Percentiles rank a stretch among this genome's conserved stretches.
Evolutionary conservation across 768 basidiomycete genomes (phyloP).

Genomic region (Gloeopeniophorella convolvens): DNA sequence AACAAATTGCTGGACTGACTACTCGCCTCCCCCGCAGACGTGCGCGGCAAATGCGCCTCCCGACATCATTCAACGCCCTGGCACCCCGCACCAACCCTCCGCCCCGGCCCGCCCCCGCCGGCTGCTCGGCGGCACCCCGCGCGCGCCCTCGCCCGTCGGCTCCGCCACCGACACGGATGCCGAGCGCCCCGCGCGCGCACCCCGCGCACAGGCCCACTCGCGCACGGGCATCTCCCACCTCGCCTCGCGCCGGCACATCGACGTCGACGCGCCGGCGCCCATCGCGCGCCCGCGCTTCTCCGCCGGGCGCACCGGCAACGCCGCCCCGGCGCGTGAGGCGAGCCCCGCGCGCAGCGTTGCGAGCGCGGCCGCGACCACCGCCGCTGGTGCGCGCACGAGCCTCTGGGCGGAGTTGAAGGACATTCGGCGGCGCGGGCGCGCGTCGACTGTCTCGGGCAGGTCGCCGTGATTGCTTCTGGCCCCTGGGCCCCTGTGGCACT

Average conservation of each 20-base stretch:
- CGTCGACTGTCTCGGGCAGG: slow-evolving; percentile 1
- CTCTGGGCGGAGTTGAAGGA: slow-evolving; percentile 21
- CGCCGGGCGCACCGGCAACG: slow-evolving; percentile 18
- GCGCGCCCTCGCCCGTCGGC: slow-evolving; percentile 8
- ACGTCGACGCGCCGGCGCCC: no score
- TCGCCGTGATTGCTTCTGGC: background rate
- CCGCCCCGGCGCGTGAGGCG: slow-evolving; percentile 29
- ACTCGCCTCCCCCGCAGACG: slow-evolving; percentile 41
- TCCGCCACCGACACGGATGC: slow-evolving; percentile 9
- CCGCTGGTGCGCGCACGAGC: slow-evolving; percentile 10
- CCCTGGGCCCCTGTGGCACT: background rate
- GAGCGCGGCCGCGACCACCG: slow-evolving; percentile 16
- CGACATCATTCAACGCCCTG: slow-evolving; percentile 32
- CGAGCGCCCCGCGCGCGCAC: slow-evolving; percentile 25
- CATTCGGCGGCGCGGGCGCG: slow-evolving; percentile 13
- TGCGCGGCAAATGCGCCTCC: slow-evolving; percentile 74
- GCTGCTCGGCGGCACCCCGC: slow-evolving; percentile 26
- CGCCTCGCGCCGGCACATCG: background rate
- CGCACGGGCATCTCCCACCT: slow-evolving; percentile 9
- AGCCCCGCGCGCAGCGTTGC: slow-evolving; percentile 32
- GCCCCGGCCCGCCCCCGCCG: slow-evolving; percentile 27
- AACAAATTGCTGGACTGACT: slow-evolving; percentile 12
- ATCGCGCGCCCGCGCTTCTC: background rate
- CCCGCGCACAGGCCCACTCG: slow-evolving; percentile 16
- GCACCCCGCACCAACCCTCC: slow-evolving; percentile 32